Base-by-base conservation (phyloP, 257 asterid species). In the Solanum commersonii region DNA sequence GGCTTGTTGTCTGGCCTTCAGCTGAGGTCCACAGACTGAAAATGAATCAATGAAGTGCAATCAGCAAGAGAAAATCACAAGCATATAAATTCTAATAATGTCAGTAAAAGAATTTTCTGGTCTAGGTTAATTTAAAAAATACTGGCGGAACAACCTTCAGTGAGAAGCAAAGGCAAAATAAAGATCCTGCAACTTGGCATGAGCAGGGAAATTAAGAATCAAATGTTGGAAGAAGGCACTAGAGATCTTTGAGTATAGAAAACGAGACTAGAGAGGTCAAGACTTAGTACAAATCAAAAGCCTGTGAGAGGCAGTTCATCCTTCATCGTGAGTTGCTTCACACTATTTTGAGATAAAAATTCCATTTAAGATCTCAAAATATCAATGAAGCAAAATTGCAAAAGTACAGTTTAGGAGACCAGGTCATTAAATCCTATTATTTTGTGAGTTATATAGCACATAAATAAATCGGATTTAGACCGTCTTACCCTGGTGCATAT, bases 401-500 rank as follows among this genome's bases (percentile, higher is more conserved):
- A 18, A 78, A n/a, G 15, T 29, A 78, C 34, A 25, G 84, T 78
- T 78, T 42, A 42, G 65, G 52, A 78, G 10, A 78, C 5, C 84
- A 78, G 65, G 23, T 8, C 38, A 16, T 25, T 8, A 14, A 60
- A 78, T 42, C 25, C 7, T n/a, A 78, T 40, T 42, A 78, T 25
- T 27, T 42, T 25, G 25, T 5, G 15, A 42, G n/a, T n/a, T 40
- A 14, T 33, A 42, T 14, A 42, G 23, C 35, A 70, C 20, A 15
- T 15, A 29, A 42, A n/a, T 13, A 6, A 8, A 23, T 77, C 15
- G 9, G 22, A 77, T 23, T 77, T 77, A n/a, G 31, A 25, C 25
- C 31, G 0, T 76, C 93, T 90, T 91, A 92, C 93, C 94, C 92
- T 40, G 94, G 93, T 84, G 94, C 93, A 88, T 90, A 92, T 25